Percentiles rank a stretch among this genome's conserved stretches.
These are phyloP conservation scores for Ophiostoma fasciatum DNA, from an alignment of 2,329 filamentous ascomycete genomes.

Conservation along the genomic window DNA sequence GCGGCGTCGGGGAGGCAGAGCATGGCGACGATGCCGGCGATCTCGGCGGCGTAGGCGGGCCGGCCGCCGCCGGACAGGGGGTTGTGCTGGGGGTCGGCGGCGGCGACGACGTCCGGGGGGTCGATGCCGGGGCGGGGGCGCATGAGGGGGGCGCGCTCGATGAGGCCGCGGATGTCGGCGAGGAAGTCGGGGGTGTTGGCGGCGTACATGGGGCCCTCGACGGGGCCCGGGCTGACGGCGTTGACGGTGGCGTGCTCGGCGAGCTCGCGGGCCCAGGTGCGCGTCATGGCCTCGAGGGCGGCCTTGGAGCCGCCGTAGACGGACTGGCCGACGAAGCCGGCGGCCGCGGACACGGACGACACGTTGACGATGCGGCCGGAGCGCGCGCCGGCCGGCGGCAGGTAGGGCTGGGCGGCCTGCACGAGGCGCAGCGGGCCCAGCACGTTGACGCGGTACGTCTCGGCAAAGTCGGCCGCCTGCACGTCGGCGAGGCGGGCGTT, in stretches of 20 bases:
- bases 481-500: constrained; percentile 54
- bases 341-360: constrained; percentile 37
- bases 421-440: constrained; percentile 65
- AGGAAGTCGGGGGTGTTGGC: constrained; percentile 27
- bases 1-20: constrained; percentile 54
- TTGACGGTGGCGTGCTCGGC: constrained; percentile 39
- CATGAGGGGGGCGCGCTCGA: constrained; percentile 44
- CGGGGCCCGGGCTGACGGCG: constrained; percentile 41
- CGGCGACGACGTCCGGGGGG: constrained; percentile 41
- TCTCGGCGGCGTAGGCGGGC: constrained; percentile 51
- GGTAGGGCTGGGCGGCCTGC: constrained; percentile 54
- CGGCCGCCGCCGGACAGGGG: constrained; percentile 33
- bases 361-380: constrained; percentile 41
- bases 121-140: constrained; percentile 46
- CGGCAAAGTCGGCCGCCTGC: constrained; percentile 48
- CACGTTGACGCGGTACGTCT: constrained; percentile 68
- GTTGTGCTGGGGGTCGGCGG: constrained; percentile 25
- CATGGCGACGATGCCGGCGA: constrained; percentile 66
- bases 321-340: constrained; percentile 38
- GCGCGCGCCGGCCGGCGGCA: constrained; percentile 53
- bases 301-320: constrained; percentile 45
- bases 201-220: constrained; percentile 37
- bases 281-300: constrained; percentile 43
- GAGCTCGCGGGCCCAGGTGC: constrained; percentile 43
- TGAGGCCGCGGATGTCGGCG: constrained; percentile 26